Base-by-base conservation (phyloP, 2,329 filamentous ascomycete species). In the Pseudogymnoascus sp. region DNA sequence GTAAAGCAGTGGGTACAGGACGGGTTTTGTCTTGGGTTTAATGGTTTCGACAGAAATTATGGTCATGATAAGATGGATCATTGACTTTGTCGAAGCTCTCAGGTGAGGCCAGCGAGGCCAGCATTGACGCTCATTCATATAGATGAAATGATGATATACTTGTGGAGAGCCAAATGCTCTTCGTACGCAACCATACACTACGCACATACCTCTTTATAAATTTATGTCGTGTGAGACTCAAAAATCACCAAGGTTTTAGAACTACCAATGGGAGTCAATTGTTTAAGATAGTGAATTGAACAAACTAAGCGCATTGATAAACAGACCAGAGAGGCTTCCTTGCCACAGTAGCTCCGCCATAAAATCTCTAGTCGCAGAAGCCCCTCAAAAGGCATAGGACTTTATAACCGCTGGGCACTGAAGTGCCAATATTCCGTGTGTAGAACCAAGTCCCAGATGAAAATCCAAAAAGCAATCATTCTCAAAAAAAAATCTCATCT, bases 11-110 rank as follows among this genome's bases (percentile, higher is more conserved):
- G 47, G 47, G 47, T 53, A 53, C 28, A 14, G 47, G 47, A 33
- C 47, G 28, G 47, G 47, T 20, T 53, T 53, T 53, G 47, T 53
- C 47, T 33, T 53, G 47, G 47, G 47, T 53, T 53, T 53, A 53
- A 33, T 33, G 47, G 47, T 14, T 53, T 53, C 47, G 47, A 53
- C 47, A 4, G n/a, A 25, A 53, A 20, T 53, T 53, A 20, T 53
- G 47, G 28, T 53, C 47, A 53, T 53, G 43, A 53, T 53, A 33
- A 25, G 43, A 53, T 53, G 9, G 25, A 53, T 53, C 43, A 53
- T 53, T 53, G 28, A n/a, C 47, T 11, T 53, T 53, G 47, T 53
- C n/a, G 47, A 53, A 53, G 5, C 47, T 53, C 47, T 33, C 28
- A 53, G 20, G 28, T 28, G 47, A 53, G 47, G 47, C 47, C 28